These are phyloP conservation scores for Coemansia sp. DNA, from an alignment of 192 early-diverging fungal species.

Conservation along the genomic window DNA sequence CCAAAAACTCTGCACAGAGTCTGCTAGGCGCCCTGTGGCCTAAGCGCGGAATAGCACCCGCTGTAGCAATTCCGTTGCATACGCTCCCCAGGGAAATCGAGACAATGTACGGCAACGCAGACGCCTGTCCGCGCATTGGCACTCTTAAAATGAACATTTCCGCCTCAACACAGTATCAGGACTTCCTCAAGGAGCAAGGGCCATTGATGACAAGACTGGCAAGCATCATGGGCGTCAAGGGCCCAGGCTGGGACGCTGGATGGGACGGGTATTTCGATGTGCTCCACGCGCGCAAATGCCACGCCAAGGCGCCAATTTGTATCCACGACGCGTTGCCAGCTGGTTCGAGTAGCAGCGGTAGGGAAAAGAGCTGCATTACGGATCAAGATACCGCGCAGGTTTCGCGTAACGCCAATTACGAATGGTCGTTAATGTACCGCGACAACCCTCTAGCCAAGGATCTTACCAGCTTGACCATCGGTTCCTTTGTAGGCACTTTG, in stretches of 20 bases:
- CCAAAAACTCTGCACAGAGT: constrained; percentile 58
- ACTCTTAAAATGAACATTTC: constrained; percentile 8
- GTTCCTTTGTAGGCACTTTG: constrained; percentile 53
- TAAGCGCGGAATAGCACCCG: constrained; percentile 17
- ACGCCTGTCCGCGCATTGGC: constrained; percentile 43
- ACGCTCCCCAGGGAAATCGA: constrained; percentile 55
- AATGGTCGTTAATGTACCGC: constrained; percentile 33
- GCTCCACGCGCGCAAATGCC: constrained; percentile 46
- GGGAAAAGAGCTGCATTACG: constrained; percentile 21
- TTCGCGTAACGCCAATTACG: constrained; percentile 41
- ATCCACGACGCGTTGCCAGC: not conserved
- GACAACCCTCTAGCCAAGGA: constrained; percentile 33
- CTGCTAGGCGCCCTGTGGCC: constrained; percentile 58
- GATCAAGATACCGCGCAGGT: constrained; percentile 38
- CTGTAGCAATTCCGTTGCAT: constrained; percentile 40
- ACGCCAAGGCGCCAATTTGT: constrained; percentile 32
- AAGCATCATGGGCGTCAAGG: constrained; percentile 34
- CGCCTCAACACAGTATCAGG: constrained; percentile 22
- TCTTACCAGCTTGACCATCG: constrained; percentile 40
- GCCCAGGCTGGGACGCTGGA: constrained; percentile 18
- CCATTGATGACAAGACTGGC: constrained; percentile 41
- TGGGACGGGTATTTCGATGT: constrained; percentile 50
- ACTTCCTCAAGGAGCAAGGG: constrained; percentile 39
- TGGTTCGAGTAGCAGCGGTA: constrained; percentile 20
- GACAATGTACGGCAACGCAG: constrained; percentile 52